These are phyloP conservation scores for Stereocaulon alpinum DNA, from an alignment of 495 filamentous ascomycete species.

Conservation along the genomic window DNA sequence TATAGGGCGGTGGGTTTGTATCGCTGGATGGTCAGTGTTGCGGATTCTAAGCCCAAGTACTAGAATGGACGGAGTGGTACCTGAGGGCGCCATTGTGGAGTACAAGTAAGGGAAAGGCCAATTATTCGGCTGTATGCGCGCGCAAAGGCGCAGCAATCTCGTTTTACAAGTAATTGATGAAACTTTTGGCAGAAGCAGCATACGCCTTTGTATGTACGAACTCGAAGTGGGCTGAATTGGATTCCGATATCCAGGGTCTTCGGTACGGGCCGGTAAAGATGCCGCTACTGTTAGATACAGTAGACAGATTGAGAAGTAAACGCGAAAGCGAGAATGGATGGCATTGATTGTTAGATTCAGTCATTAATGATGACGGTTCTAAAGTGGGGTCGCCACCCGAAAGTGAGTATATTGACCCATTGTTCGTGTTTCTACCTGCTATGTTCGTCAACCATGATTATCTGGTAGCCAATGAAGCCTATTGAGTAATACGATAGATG, in stretches of 20 bases:
- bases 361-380: not conserved
- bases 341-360: too few species aligned
- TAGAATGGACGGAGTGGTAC: not conserved
- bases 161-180: not conserved
- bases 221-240: not conserved
- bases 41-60: not conserved
- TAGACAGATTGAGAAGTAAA: not conserved
- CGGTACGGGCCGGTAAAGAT: slow-evolving; percentile 1
- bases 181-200: not conserved
- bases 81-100: slow-evolving; percentile 16
- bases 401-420: not conserved
- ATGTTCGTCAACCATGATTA: slow-evolving; percentile 7
- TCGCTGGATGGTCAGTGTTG: slow-evolving; percentile 9
- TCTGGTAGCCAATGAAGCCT: not conserved
- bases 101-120: not conserved
- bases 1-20: slow-evolving; percentile 46
- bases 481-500: not conserved
- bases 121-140: not conserved
- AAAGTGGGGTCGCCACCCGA: not conserved
- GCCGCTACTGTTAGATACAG: not conserved
- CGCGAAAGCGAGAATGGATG: too few species aligned
- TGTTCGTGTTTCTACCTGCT: not conserved
- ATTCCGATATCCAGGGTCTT: slow-evolving; percentile 1
- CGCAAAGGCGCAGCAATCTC: not conserved
- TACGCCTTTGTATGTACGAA: not conserved